Conservation (phyloP, 2,329 filamentous ascomycete species). For the Fusarium scirpi region DNA sequence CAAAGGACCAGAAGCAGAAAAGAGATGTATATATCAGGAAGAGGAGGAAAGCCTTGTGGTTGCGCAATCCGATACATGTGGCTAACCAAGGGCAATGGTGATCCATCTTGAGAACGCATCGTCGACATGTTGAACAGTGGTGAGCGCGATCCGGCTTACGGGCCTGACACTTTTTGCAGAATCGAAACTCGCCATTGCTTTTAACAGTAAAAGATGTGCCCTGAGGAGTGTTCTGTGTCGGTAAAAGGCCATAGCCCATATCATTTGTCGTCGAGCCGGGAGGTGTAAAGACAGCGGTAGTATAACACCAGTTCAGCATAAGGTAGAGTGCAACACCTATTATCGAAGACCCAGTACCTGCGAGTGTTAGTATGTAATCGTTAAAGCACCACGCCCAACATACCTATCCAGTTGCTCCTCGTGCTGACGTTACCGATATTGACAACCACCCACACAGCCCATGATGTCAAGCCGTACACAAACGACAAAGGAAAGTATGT, state of each 20-base stretch:
- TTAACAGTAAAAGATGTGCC: constrained; percentile 91
- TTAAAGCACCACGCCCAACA: constrained; percentile 31
- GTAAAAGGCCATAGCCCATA: constrained; percentile 82
- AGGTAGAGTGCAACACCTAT: constrained; percentile 78
- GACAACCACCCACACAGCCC: constrained; percentile 90
- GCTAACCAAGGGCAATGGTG: constrained; percentile 99
- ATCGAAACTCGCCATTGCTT: constrained; percentile 85
- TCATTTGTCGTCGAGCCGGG: constrained; percentile 78
- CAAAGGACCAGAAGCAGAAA: constrained; percentile 86
- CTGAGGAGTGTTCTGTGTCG: constrained; percentile 71
- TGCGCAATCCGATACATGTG: constrained; percentile 91
- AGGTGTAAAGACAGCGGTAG: constrained; percentile 90
- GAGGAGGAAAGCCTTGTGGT: constrained; percentile 95
- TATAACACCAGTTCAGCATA: constrained; percentile 90
- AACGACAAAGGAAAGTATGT: constrained; percentile 90
- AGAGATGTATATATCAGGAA: constrained; percentile 91
- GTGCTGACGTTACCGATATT: constrained; percentile 73
- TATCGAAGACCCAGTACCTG: constrained; percentile 68
- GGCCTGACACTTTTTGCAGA: constrained; percentile 97
- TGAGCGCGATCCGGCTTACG: constrained; percentile 96
- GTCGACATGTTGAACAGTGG: constrained; percentile 94
- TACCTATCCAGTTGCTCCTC: constrained; percentile 69
- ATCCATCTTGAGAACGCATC: constrained; percentile 99
- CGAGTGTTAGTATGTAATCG: constrained; percentile 6
- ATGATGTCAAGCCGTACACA: constrained; percentile 90